Evolutionary conservation across 208 protist species (phyloP), one percentile per base, ranked within the genome.

Genomic region (Wallacemonas sp.): DNA sequence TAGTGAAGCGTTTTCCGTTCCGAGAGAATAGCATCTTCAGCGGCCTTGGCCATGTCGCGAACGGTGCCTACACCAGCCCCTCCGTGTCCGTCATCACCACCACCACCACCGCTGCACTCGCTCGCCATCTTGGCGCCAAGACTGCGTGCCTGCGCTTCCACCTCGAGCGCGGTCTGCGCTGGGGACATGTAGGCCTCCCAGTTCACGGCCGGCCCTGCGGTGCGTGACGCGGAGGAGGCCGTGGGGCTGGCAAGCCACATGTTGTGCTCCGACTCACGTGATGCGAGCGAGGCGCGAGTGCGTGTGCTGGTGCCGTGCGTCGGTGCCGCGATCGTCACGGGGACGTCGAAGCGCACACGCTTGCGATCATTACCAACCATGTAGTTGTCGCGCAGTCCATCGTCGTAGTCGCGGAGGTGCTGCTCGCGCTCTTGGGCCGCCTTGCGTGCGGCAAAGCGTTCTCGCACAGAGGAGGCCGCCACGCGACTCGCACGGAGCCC

Each of bases 361-460:
- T 90, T 86, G 39, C 61, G 61, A 46, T 72, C 65, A 58, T 68
- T 70, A 15, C 80, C 84, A 27, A 82, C 72, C 68, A 82, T 77
- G 60, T 86, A 84, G 54, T 84, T 86, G 22, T 80, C 71, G 27
- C 72, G 64, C 54, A 86, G 47, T 28, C 81, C 22, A 1, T 54
- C 31, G 8, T 74, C 51, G 67, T 82, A 80, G 31, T 21, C 34
- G 30, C 66, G 21, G 22, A 84, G 12, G 22, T 75, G 73, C 28
- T 62, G 49, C 38, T 65, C 61, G 11, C 73, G 73, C 17, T 53
- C 36, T 38, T 64, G 44, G 31, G 24, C 51, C 17, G 51, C 51
- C 34, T 28, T 45, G 31, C 22, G 46, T 12, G 46, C 70, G 55
- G 36, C 36, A 15, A 56, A 46, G 21, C 27, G 30, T 19, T 83